These are phyloP conservation scores for Allantophomopsis lycopodina DNA, from an alignment of 2,329 filamentous ascomycete species.

Conservation along the genomic window DNA sequence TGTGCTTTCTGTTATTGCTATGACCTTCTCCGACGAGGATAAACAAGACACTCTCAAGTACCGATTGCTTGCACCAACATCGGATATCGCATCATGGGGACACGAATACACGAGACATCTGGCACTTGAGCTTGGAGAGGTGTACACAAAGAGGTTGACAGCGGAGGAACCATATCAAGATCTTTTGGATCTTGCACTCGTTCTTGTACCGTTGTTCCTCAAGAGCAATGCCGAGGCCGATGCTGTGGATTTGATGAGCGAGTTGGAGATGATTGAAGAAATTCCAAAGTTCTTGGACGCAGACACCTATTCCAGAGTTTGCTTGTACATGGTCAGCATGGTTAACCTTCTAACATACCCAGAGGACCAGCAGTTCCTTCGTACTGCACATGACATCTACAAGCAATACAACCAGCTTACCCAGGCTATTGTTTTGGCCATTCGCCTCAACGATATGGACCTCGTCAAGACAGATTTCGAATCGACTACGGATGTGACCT, in stretches of 20 bases:
- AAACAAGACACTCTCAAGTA: constrained; percentile 94
- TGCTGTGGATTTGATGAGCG: constrained; percentile 91
- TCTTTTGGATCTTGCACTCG: constrained; percentile 69
- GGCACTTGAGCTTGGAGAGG: constrained; percentile 88
- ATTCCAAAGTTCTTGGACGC: constrained; percentile 84
- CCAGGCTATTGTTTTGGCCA: constrained; percentile 87
- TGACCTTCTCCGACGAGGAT: constrained; percentile 97
- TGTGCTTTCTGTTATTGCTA: constrained; percentile 91
- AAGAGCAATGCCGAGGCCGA: constrained; percentile 97
- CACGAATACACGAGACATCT: constrained; percentile 97
- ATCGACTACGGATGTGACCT: constrained; percentile 62
- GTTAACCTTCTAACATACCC: constrained; percentile 95
- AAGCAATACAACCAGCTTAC: constrained; percentile 84
- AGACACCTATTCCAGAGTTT: constrained; percentile 85
- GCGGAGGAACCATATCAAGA: constrained; percentile 77
- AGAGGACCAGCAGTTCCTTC: constrained; percentile 91
- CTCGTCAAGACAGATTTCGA: constrained; percentile 75
- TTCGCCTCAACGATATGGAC: constrained; percentile 76
- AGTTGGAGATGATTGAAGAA: constrained; percentile 91
- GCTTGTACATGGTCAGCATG: constrained; percentile 98
- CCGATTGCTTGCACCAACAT: constrained; percentile 74
- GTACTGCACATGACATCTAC: constrained; percentile 88
- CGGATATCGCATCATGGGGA: constrained; percentile 93
- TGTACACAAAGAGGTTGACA: constrained; percentile 77
- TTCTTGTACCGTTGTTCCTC: constrained; percentile 85